Evolutionary conservation across 495 filamentous ascomycete species (phyloP), one percentile per base, ranked within the genome.

Genomic region (Neurospora tetraspora): DNA sequence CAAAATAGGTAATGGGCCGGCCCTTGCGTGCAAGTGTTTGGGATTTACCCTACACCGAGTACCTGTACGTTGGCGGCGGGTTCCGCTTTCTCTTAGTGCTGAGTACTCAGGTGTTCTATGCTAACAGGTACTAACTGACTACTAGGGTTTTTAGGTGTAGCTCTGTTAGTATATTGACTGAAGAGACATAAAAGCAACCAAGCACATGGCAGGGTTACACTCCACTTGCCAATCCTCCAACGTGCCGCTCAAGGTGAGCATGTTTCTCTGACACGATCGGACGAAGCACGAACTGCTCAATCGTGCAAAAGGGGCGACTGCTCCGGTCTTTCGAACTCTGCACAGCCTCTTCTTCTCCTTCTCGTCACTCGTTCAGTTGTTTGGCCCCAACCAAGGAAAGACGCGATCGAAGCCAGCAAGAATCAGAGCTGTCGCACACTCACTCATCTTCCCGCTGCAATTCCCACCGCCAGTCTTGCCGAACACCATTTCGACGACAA

Each of bases 141-240:
- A 16, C 0, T 0, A 0, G 0, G 10, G 5, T 0, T 31, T 16
- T 7, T 27, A 1, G 0, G 23, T 14, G 20, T 4, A 59, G 2
- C 0, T 12, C 23, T 61, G 27, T 16, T 61, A 61, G 53, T 47
- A 16, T 14, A 10, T 2, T 7, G 12, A 31, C 6, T 4, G 1
- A 16, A 16, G 5, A 34, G 12, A 53, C 53, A 61, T 31, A 0
- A 6, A 61, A 61, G 12, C 14, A 16, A 61, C 53, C 6, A 61
- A 61, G 5, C 23, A 34, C 2, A 14, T 31, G 14, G 23, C 53
- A 61, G 27, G 27, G 53, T 34, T 61, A 16, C 53, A 31, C 53
- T 34, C 53, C 27, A 61, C 53, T 59, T 61, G 45, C 53, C 23
- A 4, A 12, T 61, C 12, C 53, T 61, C 27, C 53, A 61, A 61